Evolutionary conservation across 805 yeast genomes (phyloP), one percentile per base, ranked within the genome.

Genomic region (Spathaspora gorwiae): DNA sequence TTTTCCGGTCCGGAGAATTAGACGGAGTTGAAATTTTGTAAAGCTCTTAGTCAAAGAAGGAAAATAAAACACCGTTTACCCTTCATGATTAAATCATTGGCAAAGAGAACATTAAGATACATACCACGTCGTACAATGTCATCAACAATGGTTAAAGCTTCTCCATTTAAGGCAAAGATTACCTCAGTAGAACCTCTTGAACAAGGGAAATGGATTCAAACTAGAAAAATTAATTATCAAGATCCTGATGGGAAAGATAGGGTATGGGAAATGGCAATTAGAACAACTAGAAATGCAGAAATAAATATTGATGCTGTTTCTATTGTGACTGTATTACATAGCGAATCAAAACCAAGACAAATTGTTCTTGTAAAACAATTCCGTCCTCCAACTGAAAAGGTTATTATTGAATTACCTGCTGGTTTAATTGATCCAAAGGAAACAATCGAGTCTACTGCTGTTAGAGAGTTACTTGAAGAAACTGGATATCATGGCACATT

Each of bases 331-430:
- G 69, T 90, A 13, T 64, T 90, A 42, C 75, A 80, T 50, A 65
- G 72, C 26, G 66, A 77, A 6, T 76, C 75, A 15, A 31, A 46
- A 11, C 53, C 52, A 1, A 52, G 54, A 26, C 61, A 66, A 37
- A 57, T 79, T 26, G 75, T 90, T 7, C 68, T 94, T 13, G 92
- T 88, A 59, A 88, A 87, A 60, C 99, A 92, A 62, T 92, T 85
- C 68, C 76, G 99, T 46, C 97, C 98, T 1, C 98, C 99, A 1
- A 86, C 85, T 3, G 84, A 77, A 43, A 92, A 89, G 14, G 88
- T 92, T 7, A 84, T 95, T 57, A 81, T 92, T 50, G 99, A 92
- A 64, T 76, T 90, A 61, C 99, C 99, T 1, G 99, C 99, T 0
- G 99, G 99, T 0, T 71, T 92, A 50, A 78, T 94, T 36, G 99